A percentile compares a stretch with the other conserved stretches of the same genome.
phyloP scores from a whole-genome alignment of 2,329 filamentous ascomycete genomes.

The Zymoseptoria ardabiliae region DNA sequence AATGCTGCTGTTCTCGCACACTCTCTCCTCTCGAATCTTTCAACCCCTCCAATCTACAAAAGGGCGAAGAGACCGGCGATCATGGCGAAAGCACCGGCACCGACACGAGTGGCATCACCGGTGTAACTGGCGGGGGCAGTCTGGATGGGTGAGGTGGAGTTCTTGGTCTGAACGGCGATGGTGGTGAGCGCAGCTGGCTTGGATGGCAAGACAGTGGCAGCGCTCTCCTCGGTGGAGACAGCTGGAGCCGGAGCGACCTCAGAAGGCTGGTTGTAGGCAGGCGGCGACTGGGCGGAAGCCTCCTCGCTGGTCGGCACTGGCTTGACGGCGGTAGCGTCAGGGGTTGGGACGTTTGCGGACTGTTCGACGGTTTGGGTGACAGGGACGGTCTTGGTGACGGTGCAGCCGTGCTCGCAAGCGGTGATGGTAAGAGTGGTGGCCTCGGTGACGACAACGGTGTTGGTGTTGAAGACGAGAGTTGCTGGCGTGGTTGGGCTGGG shows the following conservation, averaged over 20 bases:
- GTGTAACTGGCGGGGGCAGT: neutral
- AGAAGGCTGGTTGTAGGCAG: neutral
- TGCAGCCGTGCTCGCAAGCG: neutral
- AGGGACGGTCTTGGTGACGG: neutral
- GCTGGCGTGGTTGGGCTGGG: constrained; percentile 14
- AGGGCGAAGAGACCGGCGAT: neutral
- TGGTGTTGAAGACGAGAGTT: constrained; percentile 14
- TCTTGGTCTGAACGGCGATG: neutral
- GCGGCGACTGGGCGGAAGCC: too few species aligned
- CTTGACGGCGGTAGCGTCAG: neutral
- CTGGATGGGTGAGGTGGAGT: neutral
- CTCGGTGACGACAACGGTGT: constrained; percentile 20
- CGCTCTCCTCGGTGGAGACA: neutral
- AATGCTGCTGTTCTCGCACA: neutral
- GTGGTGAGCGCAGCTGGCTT: neutral
- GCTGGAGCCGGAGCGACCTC: neutral
- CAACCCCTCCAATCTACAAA: neutral
- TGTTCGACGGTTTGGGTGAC: neutral
- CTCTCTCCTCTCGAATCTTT: neutral
- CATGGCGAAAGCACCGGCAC: neutral
- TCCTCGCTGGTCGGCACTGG: neutral
- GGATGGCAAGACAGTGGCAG: neutral
- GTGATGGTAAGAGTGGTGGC: constrained; percentile 22
- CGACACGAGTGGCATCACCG: neutral
- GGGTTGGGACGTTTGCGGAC: neutral